These are phyloP conservation scores for Zygotorulaspora florentina DNA, from an alignment of 805 yeast species.

Conservation along the genomic window DNA sequence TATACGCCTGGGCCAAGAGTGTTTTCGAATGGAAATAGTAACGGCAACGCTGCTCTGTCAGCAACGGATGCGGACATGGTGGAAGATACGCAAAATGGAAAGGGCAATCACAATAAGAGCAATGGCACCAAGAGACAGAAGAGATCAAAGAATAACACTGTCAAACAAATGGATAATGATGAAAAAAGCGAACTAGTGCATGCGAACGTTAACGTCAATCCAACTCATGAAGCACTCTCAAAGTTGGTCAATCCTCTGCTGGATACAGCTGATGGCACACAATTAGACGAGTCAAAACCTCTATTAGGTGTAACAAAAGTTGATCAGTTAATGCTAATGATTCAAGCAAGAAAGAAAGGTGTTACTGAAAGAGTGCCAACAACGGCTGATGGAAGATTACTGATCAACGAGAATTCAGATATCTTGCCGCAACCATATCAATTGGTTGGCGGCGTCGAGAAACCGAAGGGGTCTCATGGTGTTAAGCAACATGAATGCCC, in stretches of 20 bases:
- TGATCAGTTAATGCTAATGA: conserved; percentile 85
- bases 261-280: conserved; percentile 45
- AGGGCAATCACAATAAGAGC: not conserved
- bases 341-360: conserved; percentile 82
- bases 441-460: conserved; percentile 76
- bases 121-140: conserved; percentile 7
- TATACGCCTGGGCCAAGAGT: conserved; percentile 18
- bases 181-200: conserved; percentile 4
- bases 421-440: conserved; percentile 57
- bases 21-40: conserved; percentile 8
- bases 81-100: not conserved
- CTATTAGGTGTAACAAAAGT: conserved; percentile 82
- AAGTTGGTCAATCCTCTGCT: conserved; percentile 25
- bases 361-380: conserved; percentile 59
- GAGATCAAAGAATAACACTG: conserved; percentile 7
- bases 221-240: conserved; percentile 19
- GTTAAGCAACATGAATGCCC: conserved; percentile 63
- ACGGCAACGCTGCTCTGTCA: not conserved
- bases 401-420: conserved; percentile 46
- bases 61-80: not conserved
- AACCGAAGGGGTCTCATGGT: conserved; percentile 41
- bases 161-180: conserved; percentile 3
- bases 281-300: conserved; percentile 60
- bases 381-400: conserved; percentile 64
- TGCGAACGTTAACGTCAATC: conserved; percentile 14